These are phyloP conservation scores for Xylaria palmicola DNA, from an alignment of 495 filamentous ascomycete genomes.

Conservation along the genomic window DNA sequence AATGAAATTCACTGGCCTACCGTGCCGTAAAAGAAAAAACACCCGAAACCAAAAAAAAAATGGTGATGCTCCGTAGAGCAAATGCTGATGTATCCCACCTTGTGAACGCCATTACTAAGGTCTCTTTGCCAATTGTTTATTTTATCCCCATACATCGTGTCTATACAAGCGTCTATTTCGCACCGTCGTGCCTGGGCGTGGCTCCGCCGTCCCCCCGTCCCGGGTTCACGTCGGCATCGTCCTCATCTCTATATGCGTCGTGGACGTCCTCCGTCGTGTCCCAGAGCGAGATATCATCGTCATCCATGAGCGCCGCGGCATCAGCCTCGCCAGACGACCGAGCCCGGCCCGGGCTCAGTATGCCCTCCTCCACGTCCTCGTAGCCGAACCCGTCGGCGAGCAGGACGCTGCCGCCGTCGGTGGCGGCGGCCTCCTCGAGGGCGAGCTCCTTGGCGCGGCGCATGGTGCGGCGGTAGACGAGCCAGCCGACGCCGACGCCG, in stretches of 20 bases:
- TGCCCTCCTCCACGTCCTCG: conserved; percentile 25
- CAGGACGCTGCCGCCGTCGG: conserved; percentile 17
- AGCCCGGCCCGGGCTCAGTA: conserved; percentile 21
- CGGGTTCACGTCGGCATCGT: conserved; percentile 4
- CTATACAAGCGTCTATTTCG: neutral
- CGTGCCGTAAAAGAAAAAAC: too few species aligned
- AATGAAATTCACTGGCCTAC: too few species aligned
- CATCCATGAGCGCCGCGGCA: conserved; percentile 47
- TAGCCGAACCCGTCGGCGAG: conserved; percentile 40
- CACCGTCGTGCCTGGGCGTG: neutral
- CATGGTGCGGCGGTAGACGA: conserved; percentile 86
- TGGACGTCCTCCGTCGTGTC: conserved; percentile 41
- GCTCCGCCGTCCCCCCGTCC: neutral
- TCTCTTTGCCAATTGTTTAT: too few species aligned
- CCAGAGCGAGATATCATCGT: conserved; percentile 63
- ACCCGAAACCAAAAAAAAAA: too few species aligned
- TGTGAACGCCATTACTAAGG: too few species aligned
- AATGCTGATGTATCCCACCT: too few species aligned
- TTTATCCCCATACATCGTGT: neutral
- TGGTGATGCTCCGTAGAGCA: too few species aligned
- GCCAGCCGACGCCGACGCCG: conserved; percentile 72
- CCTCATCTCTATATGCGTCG: conserved; percentile 40
- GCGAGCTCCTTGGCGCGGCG: conserved; percentile 82
- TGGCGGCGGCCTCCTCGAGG: conserved; percentile 60
- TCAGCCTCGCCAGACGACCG: conserved; percentile 37